These are phyloP conservation scores for Thielaviopsis musarum DNA, from an alignment of 2,329 filamentous ascomycete species.

Conservation along the genomic window DNA sequence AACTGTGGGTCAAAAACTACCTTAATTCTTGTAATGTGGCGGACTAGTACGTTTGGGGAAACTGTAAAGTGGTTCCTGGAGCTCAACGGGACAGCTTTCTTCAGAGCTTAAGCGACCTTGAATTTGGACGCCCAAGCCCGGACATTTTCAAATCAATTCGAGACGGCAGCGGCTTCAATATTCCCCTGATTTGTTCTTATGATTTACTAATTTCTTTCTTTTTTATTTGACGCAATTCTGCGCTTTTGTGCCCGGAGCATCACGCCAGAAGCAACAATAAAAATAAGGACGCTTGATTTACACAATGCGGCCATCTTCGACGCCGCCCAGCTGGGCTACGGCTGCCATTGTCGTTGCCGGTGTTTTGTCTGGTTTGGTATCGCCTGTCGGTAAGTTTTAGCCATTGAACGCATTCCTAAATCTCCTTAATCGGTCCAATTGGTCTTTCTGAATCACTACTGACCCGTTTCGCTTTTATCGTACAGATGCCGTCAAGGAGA, in stretches of 20 bases:
- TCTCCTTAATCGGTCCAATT: neutral
- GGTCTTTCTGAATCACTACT: neutral
- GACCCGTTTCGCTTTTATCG: neutral
- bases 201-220: neutral
- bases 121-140: neutral
- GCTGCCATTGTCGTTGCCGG: slow-evolving; percentile 8
- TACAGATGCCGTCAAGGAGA: slow-evolving; percentile 72
- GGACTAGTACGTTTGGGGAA: neutral
- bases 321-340: slow-evolving; percentile 6
- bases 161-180: neutral
- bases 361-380: slow-evolving; percentile 5
- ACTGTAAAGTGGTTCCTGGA: slow-evolving; percentile 1
- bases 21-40: neutral
- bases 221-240: neutral
- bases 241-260: neutral
- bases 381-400: slow-evolving; percentile 11
- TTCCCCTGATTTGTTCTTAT: neutral
- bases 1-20: neutral
- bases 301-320: slow-evolving; percentile 9
- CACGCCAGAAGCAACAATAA: neutral
- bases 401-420: too few species aligned
- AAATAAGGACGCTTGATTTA: neutral
- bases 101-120: neutral
- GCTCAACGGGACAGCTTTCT: slow-evolving; percentile 12
- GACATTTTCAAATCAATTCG: neutral